Evolutionary conservation across 2,329 filamentous ascomycete genomes (phyloP).

Genomic region (Neodidymelliopsis sp.): DNA sequence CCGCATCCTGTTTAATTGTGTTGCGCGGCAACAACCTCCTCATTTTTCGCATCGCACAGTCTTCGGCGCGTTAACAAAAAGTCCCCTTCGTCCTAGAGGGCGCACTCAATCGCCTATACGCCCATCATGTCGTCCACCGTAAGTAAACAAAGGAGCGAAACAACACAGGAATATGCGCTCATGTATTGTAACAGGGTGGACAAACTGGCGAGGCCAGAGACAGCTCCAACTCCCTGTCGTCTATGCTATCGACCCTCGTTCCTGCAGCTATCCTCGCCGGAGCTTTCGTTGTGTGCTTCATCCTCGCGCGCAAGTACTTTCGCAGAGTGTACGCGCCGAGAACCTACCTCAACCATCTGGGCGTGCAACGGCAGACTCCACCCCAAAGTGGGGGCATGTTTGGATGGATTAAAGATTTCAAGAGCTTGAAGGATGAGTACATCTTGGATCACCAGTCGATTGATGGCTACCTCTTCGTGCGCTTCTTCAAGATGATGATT

Average conservation of each 20-base stretch:
- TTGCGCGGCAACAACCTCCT: constrained; percentile 18
- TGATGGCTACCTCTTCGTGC: constrained; percentile 58
- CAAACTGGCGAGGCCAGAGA: constrained; percentile 31
- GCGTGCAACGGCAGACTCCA: constrained; percentile 56
- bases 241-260: constrained; percentile 45
- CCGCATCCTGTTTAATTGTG: constrained; percentile 31
- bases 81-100: constrained; percentile 11
- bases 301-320: constrained; percentile 54
- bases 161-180: constrained; percentile 2
- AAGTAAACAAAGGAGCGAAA: constrained; percentile 11
- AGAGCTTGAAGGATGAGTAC: constrained; percentile 53
- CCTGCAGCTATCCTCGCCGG: constrained; percentile 39
- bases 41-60: constrained; percentile 15
- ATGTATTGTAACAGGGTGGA: constrained; percentile 26
- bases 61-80: constrained; percentile 8
- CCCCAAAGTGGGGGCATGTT: constrained; percentile 55
- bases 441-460: constrained; percentile 58
- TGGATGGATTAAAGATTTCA: constrained; percentile 62
- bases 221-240: constrained; percentile 58
- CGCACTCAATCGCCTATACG: constrained; percentile 16
- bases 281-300: constrained; percentile 48
- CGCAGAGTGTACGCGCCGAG: constrained; percentile 55
- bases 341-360: constrained; percentile 56
- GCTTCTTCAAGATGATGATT: constrained; percentile 56
- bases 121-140: constrained; percentile 35